Evolutionary conservation across 2,329 filamentous ascomycete species (phyloP), one percentile per base, ranked within the genome.

Genomic region (Chalaropsis thielavioides): DNA sequence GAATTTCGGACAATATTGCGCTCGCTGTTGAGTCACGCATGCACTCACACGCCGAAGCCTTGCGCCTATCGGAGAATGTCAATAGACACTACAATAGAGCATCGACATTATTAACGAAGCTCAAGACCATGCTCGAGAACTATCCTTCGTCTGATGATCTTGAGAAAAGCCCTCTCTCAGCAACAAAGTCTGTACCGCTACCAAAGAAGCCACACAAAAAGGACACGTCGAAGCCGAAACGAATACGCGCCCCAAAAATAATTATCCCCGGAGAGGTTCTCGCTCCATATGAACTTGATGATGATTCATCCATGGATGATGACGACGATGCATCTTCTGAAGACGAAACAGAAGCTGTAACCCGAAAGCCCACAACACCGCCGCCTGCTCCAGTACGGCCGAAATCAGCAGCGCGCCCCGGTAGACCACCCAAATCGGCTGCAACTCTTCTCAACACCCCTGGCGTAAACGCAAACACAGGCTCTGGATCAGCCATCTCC

Each of bases 211-310:
- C n/a, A 6, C 43, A 15, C 31, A 63, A 63, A 13, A 7, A 10
- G 15, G 61, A 63, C n/a, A 11, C 22, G 24, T 38, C 40, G 15
- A 67, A 64, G 22, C 65, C 59, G 7, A 67, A 64, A 40, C 64
- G 61, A 61, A 79, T 74, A 15, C 74, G 73, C 41, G 77, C 80
- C 3, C 82, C 83, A 5, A 77, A 81, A 51, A 85, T 87, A 58
- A 86, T 83, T 1, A 83, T 87, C 11, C 84, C 84, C 1, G 84
- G 84, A 56, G 83, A 87, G 71, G 84, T 87, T 8, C 76, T 86
- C 59, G 83, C 84, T 1, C 84, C 84, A 0, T 86, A 85, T 70
- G 84, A 87, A 64, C 73, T 86, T 27, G 82, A 85, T 66, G 85
- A 84, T 71, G 82, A 85, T 62, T 81, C 76, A 59, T 81, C 78